phyloP scores from a whole-genome alignment of 805 yeast species.

The Kuraishia molischiana region DNA sequence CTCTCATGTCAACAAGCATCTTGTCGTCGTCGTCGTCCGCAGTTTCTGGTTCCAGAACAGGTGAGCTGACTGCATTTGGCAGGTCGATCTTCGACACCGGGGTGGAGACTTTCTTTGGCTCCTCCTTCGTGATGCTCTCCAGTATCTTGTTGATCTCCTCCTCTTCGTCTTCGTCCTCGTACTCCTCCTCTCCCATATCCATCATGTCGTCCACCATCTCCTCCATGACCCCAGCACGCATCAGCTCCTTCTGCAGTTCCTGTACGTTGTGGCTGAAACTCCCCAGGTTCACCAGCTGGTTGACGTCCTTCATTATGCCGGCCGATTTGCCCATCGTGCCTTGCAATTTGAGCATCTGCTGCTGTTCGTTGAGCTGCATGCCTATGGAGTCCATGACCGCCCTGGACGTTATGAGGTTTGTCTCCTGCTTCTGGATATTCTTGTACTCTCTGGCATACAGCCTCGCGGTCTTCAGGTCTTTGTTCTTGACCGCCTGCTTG shows the following conservation, averaged over 20 bases:
- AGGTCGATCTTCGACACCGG: constrained; percentile 9
- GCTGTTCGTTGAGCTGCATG: constrained; percentile 87
- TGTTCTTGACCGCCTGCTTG: constrained; percentile 63
- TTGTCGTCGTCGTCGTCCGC: constrained; percentile 66
- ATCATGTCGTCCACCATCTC: constrained; percentile 93
- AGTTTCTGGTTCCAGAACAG: constrained; percentile 25
- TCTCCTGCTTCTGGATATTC: constrained; percentile 62
- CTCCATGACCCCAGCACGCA: constrained; percentile 78
- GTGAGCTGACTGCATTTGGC: constrained; percentile 10
- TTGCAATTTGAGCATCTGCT: constrained; percentile 73
- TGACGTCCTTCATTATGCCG: constrained; percentile 81
- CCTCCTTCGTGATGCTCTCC: constrained; percentile 32
- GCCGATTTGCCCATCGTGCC: constrained; percentile 75
- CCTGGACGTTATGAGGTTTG: constrained; percentile 65
- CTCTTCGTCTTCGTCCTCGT: constrained; percentile 55
- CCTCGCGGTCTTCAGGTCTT: constrained; percentile 67
- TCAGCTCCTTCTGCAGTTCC: constrained; percentile 76
- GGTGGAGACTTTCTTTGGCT: constrained; percentile 21
- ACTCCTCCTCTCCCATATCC: constrained; percentile 58
- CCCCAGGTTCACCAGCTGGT: constrained; percentile 67
- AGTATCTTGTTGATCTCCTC: constrained; percentile 56
- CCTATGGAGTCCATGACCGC: constrained; percentile 81
- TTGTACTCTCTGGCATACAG: constrained; percentile 77
- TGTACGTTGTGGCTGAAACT: constrained; percentile 76
- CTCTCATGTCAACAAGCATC: constrained; percentile 78